Evolutionary conservation across 2,329 filamentous ascomycete species (phyloP), one percentile per base, ranked within the genome.

Genomic region (Emergomyces pasteurianus): DNA sequence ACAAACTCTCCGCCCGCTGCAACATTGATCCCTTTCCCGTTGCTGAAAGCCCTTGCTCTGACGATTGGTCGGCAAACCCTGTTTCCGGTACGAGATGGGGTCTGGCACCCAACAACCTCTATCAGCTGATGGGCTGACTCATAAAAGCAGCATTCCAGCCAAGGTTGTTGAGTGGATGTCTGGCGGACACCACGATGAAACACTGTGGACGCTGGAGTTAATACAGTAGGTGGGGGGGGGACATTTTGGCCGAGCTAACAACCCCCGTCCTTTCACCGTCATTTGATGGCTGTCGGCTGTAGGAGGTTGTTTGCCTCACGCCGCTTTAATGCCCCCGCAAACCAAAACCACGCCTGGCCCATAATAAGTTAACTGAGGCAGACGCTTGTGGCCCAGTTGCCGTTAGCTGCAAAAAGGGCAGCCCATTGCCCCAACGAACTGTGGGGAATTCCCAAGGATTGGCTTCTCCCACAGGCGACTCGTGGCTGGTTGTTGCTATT

Each of bases 71-170:
- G 56, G 23, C 2, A 1, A 1, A 4, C 16, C n/a, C 46, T 60
- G 66, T 74, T 74, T 74, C 69, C 71, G 63, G 75, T 75, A 74
- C 72, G 72, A 74, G 66, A 31, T 34, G 10, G 34, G 31, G 18
- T n/a, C n/a, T n/a, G n/a, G n/a, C 31, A 31, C 7, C 53, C 18
- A 23, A 16, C 26, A 5, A n/a, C 43, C 28, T 21, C n/a, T 36
- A 46, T 50, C 47, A 50, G 43, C 42, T 52, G 58, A 59, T 36
- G 56, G 28, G n/a, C 4, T 40, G 10, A 8, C 10, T 28, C 2
- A 7, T 26, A 53, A 59, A 59, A n/a, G 58, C 58, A 59, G 58
- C 58, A 38, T 21, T 36, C 31, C 18, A 5, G 47, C 47, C 31
- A 40, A 59, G 47, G 7, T 10, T 12, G 5, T 5, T 2, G 12